phyloP scores from a whole-genome alignment of 805 yeast genomes.

The Yamadazyma takamatsuzukensis region DNA sequence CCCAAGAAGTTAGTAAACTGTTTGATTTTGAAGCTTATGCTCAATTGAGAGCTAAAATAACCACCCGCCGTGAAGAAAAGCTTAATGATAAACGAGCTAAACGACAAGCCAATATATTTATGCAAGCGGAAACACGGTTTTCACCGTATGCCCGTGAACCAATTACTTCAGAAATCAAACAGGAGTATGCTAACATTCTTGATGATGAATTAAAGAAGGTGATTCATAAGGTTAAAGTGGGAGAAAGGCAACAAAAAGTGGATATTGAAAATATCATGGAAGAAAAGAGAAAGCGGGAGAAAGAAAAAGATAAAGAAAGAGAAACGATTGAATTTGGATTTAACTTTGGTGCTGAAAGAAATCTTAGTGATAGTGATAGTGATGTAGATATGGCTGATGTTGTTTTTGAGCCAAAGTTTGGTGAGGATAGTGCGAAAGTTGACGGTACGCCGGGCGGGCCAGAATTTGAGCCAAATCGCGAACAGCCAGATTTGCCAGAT shows the following conservation, averaged over 20 bases:
- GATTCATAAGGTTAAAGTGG: slow-evolving; percentile 28
- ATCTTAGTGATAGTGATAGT: slow-evolving; percentile 12
- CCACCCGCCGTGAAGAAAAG: slow-evolving; percentile 23
- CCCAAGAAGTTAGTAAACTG: slow-evolving; percentile 5
- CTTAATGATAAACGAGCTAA: slow-evolving; percentile 15
- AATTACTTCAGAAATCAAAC: slow-evolving; percentile 19
- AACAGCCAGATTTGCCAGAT: too few species aligned
- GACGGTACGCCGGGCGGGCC: slow-evolving; percentile 1
- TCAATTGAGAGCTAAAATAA: slow-evolving; percentile 38
- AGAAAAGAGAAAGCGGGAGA: slow-evolving; percentile 7
- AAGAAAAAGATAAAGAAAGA: slow-evolving; percentile 4
- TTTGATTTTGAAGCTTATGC: slow-evolving; percentile 63
- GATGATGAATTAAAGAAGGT: slow-evolving; percentile 28
- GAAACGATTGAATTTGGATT: slow-evolving; percentile 15
- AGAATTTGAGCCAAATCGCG: too few species aligned
- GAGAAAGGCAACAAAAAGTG: slow-evolving; percentile 13
- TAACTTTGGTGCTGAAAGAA: slow-evolving; percentile 6
- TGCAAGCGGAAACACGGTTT: slow-evolving; percentile 35
- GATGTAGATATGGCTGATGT: slow-evolving; percentile 9
- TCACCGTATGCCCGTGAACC: slow-evolving; percentile 32
- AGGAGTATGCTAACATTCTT: slow-evolving; percentile 19
- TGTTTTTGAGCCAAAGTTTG: slow-evolving; percentile 6
- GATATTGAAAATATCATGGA: slow-evolving; percentile 9
- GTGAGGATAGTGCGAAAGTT: background rate
- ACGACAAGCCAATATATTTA: slow-evolving; percentile 27